Conservation (phyloP, 1,284 basidiomycete species). For the Albatrellus sp. region DNA sequence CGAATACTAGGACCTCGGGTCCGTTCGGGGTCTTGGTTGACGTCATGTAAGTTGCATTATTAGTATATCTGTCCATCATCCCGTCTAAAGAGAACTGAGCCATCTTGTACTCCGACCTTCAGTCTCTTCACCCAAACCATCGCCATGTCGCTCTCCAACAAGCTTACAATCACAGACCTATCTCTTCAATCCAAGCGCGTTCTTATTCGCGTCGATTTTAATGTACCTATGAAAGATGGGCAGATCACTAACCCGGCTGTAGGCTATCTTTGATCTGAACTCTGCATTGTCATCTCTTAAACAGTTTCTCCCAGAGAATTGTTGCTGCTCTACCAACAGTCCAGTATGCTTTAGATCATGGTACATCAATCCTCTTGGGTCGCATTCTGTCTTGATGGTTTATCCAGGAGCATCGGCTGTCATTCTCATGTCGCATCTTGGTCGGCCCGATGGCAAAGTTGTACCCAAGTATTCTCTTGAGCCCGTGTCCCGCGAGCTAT, state of each 20-base stretch:
- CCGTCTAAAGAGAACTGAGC: too few relatives aligned
- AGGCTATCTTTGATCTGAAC: conserved; percentile 19
- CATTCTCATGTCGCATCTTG: conserved; percentile 96
- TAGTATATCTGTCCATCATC: too few relatives aligned
- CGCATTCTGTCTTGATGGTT: conserved; percentile 4
- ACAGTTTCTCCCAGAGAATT: conserved; percentile 59
- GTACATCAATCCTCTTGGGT: conserved; percentile 26
- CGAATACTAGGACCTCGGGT: too few relatives aligned
- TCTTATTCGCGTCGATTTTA: conserved; percentile 97
- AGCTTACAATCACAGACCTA: conserved; percentile 87
- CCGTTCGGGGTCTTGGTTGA: too few relatives aligned
- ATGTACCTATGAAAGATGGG: conserved; percentile 84
- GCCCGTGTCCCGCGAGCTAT: conserved; percentile 71
- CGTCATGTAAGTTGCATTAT: too few relatives aligned
- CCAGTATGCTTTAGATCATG: conserved; percentile 85
- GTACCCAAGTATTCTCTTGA: conserved; percentile 87
- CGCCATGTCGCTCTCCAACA: conserved; percentile 92
- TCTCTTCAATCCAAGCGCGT: conserved; percentile 86
- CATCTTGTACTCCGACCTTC: too few relatives aligned
- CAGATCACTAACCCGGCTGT: conserved; percentile 96
- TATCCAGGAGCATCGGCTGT: conserved; percentile 69
- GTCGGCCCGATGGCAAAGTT: conserved; percentile 90
- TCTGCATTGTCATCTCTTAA: conserved; percentile 2
- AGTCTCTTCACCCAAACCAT: conserved; percentile 2
- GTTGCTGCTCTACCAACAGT: conserved; percentile 94